Conservation (phyloP, 768 basidiomycete genomes). For the Boletus sp. region DNA sequence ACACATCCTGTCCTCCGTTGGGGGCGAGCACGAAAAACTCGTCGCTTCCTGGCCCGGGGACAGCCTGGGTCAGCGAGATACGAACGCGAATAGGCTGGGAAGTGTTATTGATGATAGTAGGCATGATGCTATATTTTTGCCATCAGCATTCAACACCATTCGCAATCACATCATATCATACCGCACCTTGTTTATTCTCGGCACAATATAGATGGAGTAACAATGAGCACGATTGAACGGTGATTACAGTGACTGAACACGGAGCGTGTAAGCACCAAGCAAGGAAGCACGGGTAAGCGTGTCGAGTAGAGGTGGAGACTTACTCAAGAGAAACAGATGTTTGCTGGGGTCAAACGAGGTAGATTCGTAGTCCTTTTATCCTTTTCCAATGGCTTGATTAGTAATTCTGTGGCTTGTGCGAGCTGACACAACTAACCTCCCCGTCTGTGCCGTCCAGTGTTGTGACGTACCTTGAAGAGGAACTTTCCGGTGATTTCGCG, state of each 20-base stretch:
- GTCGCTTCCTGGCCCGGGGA: not conserved
- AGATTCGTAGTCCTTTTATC: not conserved
- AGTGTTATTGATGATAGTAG: not conserved
- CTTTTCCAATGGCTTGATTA: not conserved
- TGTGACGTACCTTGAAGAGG: too few species aligned
- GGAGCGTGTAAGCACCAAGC: not conserved
- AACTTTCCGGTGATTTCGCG: too few species aligned
- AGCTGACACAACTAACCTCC: not conserved
- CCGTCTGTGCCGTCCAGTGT: too few species aligned
- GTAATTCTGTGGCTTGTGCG: not conserved
- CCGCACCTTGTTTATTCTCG: not conserved
- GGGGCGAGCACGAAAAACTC: not conserved
- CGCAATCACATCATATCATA: not conserved
- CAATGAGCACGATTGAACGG: not conserved
- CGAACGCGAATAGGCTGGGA: accelerated
- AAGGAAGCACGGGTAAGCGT: not conserved
- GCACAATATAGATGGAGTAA: not conserved
- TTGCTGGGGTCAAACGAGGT: not conserved
- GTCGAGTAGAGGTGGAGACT: not conserved
- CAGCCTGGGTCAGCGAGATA: not conserved
- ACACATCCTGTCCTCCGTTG: accelerated
- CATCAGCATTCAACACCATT: not conserved
- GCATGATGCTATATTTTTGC: not conserved
- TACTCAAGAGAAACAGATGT: not conserved
- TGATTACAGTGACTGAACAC: not conserved